phyloP scores from a whole-genome alignment of 2,329 filamentous ascomycete species.

The Tolypocladium paradoxum region DNA sequence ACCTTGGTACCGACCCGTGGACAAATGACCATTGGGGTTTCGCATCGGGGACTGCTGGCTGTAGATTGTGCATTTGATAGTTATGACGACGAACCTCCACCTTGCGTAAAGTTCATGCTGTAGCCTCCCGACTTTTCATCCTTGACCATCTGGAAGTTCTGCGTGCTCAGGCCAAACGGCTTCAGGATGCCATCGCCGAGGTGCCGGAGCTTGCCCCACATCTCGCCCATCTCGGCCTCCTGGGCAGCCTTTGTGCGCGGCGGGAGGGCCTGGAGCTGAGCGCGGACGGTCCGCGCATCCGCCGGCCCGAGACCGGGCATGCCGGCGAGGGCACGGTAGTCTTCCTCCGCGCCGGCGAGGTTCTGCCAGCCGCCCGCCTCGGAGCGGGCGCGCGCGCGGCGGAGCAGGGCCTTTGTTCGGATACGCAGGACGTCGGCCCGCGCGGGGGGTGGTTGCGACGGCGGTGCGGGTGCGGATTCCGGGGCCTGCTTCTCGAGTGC shows the following conservation, averaged over 20 bases:
- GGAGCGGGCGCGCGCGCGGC: slow-evolving; percentile 62
- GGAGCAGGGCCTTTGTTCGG: slow-evolving; percentile 70
- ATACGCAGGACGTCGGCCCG: slow-evolving; percentile 62
- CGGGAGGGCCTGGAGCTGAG: slow-evolving; percentile 56
- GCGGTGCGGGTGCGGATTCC: slow-evolving; percentile 30
- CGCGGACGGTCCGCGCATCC: slow-evolving; percentile 58
- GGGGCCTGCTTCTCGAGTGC: slow-evolving; percentile 36
- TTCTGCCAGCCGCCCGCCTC: slow-evolving; percentile 69
- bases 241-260: slow-evolving; percentile 63
- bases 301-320: slow-evolving; percentile 46
- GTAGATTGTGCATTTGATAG: neutral
- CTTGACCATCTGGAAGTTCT: slow-evolving; percentile 90
- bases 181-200: slow-evolving; percentile 86
- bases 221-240: slow-evolving; percentile 82
- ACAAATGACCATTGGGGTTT: neutral
- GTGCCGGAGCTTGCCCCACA: slow-evolving; percentile 94
- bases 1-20: slow-evolving; percentile 60
- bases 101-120: slow-evolving; percentile 72
- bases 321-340: slow-evolving; percentile 59
- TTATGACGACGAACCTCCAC: slow-evolving; percentile 8
- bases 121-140: slow-evolving; percentile 86
- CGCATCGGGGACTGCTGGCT: too few species aligned
- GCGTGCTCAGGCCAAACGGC: slow-evolving; percentile 86
- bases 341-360: slow-evolving; percentile 65
- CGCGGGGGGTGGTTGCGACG: slow-evolving; percentile 7